Percentiles rank a stretch among this genome's conserved stretches.
Evolutionary conservation across 768 basidiomycete genomes (phyloP).

Genomic region (Calocera cornea): DNA sequence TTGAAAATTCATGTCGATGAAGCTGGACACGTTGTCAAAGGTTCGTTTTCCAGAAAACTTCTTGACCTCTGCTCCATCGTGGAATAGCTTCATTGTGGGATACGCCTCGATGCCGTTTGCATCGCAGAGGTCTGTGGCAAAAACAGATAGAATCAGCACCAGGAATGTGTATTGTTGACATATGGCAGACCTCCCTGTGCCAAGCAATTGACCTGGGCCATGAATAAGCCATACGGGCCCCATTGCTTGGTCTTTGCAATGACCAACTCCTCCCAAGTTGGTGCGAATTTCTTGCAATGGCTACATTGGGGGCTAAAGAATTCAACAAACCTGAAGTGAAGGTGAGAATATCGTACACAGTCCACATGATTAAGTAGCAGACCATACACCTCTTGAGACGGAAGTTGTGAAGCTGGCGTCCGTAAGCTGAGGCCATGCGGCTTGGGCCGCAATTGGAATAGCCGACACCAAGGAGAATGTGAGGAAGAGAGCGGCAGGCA

Average conservation of each 20-base stretch:
- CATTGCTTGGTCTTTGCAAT: slow-evolving; percentile 31
- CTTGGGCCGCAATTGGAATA: not conserved
- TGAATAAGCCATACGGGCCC: slow-evolving; percentile 35
- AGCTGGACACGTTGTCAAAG: slow-evolving; percentile 41
- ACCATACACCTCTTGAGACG: not conserved
- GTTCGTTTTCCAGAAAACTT: slow-evolving; percentile 43
- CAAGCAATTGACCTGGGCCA: slow-evolving; percentile 74
- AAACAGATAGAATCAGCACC: too few species aligned
- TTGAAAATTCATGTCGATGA: slow-evolving; percentile 35
- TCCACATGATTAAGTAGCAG: not conserved
- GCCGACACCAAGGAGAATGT: not conserved
- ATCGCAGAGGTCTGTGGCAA: slow-evolving; percentile 79
- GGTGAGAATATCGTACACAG: too few species aligned
- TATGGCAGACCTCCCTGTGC: slow-evolving; percentile 60
- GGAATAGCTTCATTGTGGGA: slow-evolving; percentile 54
- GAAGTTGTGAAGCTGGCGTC: not conserved
- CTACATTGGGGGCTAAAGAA: slow-evolving; percentile 76
- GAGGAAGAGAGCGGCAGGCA: not conserved
- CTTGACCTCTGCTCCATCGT: slow-evolving; percentile 47
- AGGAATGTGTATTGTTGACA: too few species aligned
- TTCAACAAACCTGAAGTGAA: slow-evolving; percentile 50
- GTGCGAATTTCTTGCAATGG: slow-evolving; percentile 67
- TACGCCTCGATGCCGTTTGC: slow-evolving; percentile 56
- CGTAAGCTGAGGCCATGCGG: not conserved
- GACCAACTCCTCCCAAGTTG: slow-evolving; percentile 62